phyloP scores from a whole-genome alignment of 2,329 filamentous ascomycete species.

The Nothopassalora personata region DNA sequence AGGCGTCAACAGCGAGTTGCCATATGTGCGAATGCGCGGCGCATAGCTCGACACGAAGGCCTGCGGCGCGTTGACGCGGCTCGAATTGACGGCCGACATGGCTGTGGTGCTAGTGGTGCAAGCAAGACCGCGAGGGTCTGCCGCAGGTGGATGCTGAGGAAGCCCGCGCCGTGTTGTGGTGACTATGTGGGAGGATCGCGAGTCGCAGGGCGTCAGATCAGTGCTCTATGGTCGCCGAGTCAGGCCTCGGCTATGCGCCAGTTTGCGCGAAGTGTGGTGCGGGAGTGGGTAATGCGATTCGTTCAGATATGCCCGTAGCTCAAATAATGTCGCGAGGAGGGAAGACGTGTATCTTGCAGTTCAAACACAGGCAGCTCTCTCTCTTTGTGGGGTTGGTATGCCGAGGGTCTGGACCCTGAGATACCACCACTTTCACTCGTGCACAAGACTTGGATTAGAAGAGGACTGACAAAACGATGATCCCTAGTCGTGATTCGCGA shows the following conservation, averaged over 20 bases:
- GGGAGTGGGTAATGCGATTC: background rate
- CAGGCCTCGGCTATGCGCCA: background rate
- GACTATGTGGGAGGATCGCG: background rate
- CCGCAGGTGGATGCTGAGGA: background rate
- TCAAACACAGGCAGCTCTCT: no score
- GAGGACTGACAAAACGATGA: background rate
- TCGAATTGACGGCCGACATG: constrained; percentile 27
- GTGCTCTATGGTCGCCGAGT: background rate
- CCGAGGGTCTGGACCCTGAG: no score
- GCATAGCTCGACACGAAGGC: constrained; percentile 89
- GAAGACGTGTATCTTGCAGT: background rate
- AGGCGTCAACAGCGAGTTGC: constrained; percentile 84
- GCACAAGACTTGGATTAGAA: no score
- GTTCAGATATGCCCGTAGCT: background rate
- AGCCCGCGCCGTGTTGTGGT: background rate
- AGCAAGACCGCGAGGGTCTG: constrained; percentile 14
- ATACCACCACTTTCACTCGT: no score
- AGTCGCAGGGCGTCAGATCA: background rate
- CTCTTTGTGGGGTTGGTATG: no score
- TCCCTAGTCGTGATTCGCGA: background rate
- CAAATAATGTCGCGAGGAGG: background rate
- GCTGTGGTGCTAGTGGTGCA: background rate
- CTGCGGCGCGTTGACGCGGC: constrained; percentile 59
- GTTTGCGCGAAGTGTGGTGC: background rate
- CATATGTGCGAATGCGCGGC: constrained; percentile 81